These are phyloP conservation scores for Daldinia eschscholtzii DNA, from an alignment of 2,329 filamentous ascomycete species.

Conservation along the genomic window DNA sequence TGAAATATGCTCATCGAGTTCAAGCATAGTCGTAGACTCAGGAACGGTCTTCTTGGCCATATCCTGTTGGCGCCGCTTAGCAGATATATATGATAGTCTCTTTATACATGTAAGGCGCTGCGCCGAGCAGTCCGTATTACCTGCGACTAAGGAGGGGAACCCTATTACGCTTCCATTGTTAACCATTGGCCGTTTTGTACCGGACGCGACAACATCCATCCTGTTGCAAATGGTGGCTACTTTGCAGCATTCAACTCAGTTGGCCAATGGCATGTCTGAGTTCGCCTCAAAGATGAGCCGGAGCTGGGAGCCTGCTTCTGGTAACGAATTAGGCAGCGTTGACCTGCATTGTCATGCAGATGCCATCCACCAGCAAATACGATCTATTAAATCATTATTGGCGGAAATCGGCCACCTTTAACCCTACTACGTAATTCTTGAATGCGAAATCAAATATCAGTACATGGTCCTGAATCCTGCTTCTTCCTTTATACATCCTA, in stretches of 20 bases:
- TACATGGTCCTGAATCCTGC: too few species aligned
- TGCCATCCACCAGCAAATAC: background rate
- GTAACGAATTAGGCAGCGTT: background rate
- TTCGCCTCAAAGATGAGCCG: background rate
- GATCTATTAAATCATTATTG: background rate
- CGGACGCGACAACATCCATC: background rate
- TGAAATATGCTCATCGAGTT: background rate
- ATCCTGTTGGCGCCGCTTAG: conserved; percentile 18
- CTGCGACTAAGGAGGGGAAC: conserved; percentile 8
- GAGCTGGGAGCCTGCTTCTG: background rate
- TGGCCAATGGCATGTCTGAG: background rate
- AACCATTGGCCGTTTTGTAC: background rate
- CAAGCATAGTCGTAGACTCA: background rate
- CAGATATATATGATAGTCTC: conserved; percentile 18
- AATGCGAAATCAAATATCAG: too few species aligned
- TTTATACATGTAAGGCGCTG: conserved; percentile 16
- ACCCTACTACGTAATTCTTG: background rate
- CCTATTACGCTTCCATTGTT: background rate
- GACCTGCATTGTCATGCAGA: background rate
- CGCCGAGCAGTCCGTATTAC: conserved; percentile 14
- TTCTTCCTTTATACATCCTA: too few species aligned
- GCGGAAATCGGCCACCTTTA: background rate
- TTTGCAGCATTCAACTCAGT: background rate
- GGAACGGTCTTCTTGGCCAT: conserved; percentile 13
- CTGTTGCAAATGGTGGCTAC: background rate